Conservation (phyloP, 2,329 filamentous ascomycete genomes). For the Emydomyces testavorans region DNA sequence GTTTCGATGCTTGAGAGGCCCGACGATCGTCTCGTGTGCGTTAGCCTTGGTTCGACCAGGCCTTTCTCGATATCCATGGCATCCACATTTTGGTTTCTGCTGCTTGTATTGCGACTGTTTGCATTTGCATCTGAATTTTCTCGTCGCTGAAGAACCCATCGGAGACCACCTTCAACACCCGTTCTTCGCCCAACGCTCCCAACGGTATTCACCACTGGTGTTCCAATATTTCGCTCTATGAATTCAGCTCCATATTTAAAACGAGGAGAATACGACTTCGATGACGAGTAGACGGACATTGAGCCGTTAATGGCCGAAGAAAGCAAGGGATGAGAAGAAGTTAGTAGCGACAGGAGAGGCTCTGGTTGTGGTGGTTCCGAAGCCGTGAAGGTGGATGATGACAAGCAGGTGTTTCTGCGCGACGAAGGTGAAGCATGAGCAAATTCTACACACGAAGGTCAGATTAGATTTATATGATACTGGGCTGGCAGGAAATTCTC, state of each 20-base stretch:
- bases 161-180: slow-evolving; percentile 73
- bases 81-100: slow-evolving; percentile 35
- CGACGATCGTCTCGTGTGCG: slow-evolving; percentile 44
- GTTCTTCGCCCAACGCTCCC: slow-evolving; percentile 73
- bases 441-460: slow-evolving; percentile 43
- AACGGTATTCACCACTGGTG: slow-evolving; percentile 75
- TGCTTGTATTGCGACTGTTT: slow-evolving; percentile 21
- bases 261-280: slow-evolving; percentile 80
- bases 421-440: slow-evolving; percentile 50
- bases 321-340: slow-evolving; percentile 75
- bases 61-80: slow-evolving; percentile 42
- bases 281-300: slow-evolving; percentile 70
- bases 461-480: not conserved
- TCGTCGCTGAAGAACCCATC: slow-evolving; percentile 59
- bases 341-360: slow-evolving; percentile 74
- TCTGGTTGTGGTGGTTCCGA: slow-evolving; percentile 50
- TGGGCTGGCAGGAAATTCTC: slow-evolving; percentile 24
- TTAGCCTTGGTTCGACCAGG: slow-evolving; percentile 17
- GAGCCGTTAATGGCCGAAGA: slow-evolving; percentile 76
- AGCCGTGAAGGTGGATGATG: slow-evolving; percentile 23
- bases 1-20: slow-evolving; percentile 59
- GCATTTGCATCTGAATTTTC: slow-evolving; percentile 20
- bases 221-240: slow-evolving; percentile 71
- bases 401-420: slow-evolving; percentile 22
- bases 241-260: slow-evolving; percentile 86